Evolutionary conservation across 1,284 basidiomycete species (phyloP), one percentile per base, ranked within the genome.

Genomic region (Sporisorium scitamineum): DNA sequence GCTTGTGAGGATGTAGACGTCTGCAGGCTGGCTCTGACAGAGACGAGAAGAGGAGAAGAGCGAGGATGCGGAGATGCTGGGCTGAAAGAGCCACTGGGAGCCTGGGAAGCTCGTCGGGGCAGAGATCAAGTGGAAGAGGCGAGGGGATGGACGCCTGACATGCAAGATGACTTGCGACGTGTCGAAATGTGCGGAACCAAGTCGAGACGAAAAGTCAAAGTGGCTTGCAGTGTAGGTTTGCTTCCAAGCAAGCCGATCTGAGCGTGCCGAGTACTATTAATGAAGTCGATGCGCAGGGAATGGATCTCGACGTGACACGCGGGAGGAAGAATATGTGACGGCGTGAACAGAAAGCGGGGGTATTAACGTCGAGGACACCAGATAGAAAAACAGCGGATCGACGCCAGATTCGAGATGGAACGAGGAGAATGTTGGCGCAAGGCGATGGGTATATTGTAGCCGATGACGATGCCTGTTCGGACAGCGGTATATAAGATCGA

Each of bases 51-150:
- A 18, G 45, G 45, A 14, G 32, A 11, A 13, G 54, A 34, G 29
- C 3, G 16, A 44, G 24, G 31, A 34, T 9, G 18, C 52, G 39
- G 26, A 51, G 16, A n/a, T 39, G 39, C 20, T 18, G 22, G 42
- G 10, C 14, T 37, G 27, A 55, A n/a, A 39, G 44, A n/a, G 47
- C 52, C 65, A 50, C 51, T 37, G 2, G 39, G 54, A 61, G 65
- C 59, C 24, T 8, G n/a, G 7, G 6, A 27, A 61, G 66, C 66
- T 58, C 55, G 55, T 26, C 26, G 48, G n/a, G 41, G 51, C 55
- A 47, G 31, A 20, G 32, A 44, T 55, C n/a, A 42, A 26, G 13
- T 27, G 34, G 31, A 9, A 24, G 26, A 41, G 45, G 39, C 32
- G 27, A 31, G 37, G 53, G 24, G 54, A 31, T 26, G 31, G 39